phyloP scores from a whole-genome alignment of 208 protist genomes.

The Leishmania aethiopica region DNA sequence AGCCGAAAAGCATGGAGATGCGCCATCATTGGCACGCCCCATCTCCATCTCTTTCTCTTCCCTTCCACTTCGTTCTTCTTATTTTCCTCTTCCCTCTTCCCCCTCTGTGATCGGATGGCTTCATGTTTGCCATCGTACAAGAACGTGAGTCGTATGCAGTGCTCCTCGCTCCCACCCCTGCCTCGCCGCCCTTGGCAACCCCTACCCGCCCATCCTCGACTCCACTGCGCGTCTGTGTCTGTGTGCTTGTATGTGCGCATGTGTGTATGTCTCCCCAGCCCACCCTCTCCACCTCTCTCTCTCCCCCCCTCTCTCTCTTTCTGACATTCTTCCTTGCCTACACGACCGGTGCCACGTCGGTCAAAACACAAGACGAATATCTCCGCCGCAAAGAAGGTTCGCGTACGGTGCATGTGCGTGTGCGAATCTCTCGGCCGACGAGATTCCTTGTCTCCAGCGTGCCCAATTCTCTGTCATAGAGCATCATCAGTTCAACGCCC shows the following conservation, averaged over 20 bases:
- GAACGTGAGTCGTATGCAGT: not conserved
- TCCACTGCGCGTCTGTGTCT: constrained; percentile 1
- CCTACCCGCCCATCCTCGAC: not conserved
- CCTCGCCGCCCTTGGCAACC: not conserved
- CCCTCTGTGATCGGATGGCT: not conserved
- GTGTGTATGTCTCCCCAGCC: not conserved
- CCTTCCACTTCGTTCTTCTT: not conserved
- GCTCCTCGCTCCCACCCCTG: not conserved
- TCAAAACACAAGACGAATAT: not conserved
- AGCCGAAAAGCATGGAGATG: not conserved
- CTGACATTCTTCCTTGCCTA: not conserved
- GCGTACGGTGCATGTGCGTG: no score
- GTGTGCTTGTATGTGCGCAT: not conserved
- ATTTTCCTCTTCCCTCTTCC: no score
- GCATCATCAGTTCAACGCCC: no score
- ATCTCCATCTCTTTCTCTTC: not conserved
- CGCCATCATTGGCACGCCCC: not conserved
- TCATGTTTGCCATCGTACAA: not conserved
- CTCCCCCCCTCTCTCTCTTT: not conserved
- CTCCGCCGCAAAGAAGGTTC: not conserved
- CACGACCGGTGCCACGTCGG: not conserved
- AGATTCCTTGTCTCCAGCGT: not conserved
- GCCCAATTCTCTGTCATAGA: not conserved
- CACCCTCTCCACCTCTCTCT: not conserved
- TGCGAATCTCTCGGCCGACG: no score